Evolutionary conservation across 129 eudicot species (phyloP).

Genomic region (Flaveria ramosissima): DNA sequence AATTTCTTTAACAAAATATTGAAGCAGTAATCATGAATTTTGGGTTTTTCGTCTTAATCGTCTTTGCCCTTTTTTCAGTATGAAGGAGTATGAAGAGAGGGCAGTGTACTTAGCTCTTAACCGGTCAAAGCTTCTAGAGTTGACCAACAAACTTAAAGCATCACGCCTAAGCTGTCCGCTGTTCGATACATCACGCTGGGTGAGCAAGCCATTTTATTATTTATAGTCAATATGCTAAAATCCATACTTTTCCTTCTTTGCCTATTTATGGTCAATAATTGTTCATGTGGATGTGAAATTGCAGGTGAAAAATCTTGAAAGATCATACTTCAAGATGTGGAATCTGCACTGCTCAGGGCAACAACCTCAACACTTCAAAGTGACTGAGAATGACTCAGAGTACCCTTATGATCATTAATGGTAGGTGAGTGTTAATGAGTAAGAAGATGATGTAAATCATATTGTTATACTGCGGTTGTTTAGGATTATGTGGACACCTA

Average conservation of each 20-base stretch:
- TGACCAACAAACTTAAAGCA: constrained; percentile 75
- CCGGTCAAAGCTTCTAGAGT: constrained; percentile 74
- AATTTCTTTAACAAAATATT: not conserved
- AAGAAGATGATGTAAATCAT: constrained; percentile 22
- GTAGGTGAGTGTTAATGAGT: constrained; percentile 13
- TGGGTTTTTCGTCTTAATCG: not conserved
- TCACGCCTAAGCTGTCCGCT: constrained; percentile 81
- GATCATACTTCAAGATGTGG: constrained; percentile 94
- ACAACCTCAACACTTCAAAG: constrained; percentile 83
- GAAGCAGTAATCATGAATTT: not conserved
- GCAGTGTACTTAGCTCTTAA: constrained; percentile 81
- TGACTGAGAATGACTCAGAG: constrained; percentile 70
- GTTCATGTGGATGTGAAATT: constrained; percentile 13
- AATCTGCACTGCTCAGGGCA: constrained; percentile 81
- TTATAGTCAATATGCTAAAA: not conserved
- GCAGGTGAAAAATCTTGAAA: constrained; percentile 84
- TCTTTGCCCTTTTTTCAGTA: constrained; percentile 30
- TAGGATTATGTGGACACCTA: constrained; percentile 15
- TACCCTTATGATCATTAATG: constrained; percentile 74
- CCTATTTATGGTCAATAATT: not conserved
- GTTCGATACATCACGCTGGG: constrained; percentile 92
- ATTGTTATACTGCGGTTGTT: constrained; percentile 17
- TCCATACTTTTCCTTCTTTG: not conserved
- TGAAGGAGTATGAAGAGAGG: constrained; percentile 92
- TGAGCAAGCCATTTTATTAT: constrained; percentile 34